A percentile compares a stretch with the other conserved stretches of the same genome.
Conservation (phyloP, 805 yeast genomes). For the Diddensiella santjacobensis region DNA sequence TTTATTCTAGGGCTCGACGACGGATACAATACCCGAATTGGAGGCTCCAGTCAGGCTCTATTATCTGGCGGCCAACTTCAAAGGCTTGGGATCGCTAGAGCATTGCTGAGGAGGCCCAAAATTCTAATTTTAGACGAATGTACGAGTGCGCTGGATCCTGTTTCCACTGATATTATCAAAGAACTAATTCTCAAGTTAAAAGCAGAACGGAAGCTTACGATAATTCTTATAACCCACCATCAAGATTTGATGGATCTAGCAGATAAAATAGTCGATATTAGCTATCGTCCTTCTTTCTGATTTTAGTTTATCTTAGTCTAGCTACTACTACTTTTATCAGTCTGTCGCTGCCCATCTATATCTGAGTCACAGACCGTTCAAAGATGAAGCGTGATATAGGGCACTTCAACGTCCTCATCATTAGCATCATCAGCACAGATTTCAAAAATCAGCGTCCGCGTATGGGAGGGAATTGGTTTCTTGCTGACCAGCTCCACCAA, state of each 20-base stretch:
- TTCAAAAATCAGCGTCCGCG: constrained; percentile 77
- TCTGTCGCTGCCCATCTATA: too few relatives aligned
- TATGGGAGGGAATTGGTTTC: constrained; percentile 71
- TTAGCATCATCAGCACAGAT: constrained; percentile 86
- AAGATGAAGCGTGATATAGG: constrained; percentile 68
- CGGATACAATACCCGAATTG: constrained; percentile 58
- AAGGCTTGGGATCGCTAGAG: constrained; percentile 78
- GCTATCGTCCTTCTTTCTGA: background rate
- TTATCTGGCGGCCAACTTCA: constrained; percentile 93
- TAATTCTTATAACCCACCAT: constrained; percentile 72
- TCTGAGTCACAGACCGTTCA: constrained; percentile 6
- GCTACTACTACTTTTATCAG: too few relatives aligned
- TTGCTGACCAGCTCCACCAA: constrained; percentile 82
- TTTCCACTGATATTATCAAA: constrained; percentile 50
- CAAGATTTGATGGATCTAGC: constrained; percentile 59
- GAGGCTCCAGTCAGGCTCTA: constrained; percentile 39
- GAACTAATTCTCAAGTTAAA: constrained; percentile 42
- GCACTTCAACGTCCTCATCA: constrained; percentile 96
- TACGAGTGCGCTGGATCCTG: constrained; percentile 79
- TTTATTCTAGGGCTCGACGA: constrained; percentile 53
- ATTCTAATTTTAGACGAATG: constrained; percentile 78
- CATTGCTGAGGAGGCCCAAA: constrained; percentile 62
- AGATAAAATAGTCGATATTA: constrained; percentile 40
- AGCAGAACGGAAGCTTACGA: constrained; percentile 39
- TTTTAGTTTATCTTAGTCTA: too few relatives aligned